phyloP scores from a whole-genome alignment of 306 rosid species.

The Begonia fuchsioides region DNA sequence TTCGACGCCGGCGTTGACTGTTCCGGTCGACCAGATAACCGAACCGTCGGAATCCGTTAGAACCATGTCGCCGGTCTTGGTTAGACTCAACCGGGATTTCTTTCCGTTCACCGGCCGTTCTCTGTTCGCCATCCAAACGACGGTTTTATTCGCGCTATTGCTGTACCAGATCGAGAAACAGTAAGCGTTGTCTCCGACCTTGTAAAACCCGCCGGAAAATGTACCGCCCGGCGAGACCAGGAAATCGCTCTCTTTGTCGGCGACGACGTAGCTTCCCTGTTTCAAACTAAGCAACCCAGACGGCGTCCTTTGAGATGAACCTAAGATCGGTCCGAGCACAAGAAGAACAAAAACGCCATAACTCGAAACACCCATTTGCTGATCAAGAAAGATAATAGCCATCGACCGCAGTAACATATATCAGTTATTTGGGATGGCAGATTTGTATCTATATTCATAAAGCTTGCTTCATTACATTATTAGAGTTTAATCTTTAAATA shows the following conservation, averaged over 20 bases:
- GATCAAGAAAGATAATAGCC: too few species aligned
- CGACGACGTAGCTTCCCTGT: slow-evolving; percentile 7
- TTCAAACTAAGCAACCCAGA: slow-evolving; percentile 4
- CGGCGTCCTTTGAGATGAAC: background rate
- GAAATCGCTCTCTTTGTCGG: slow-evolving; percentile 4
- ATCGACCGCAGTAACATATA: too few species aligned
- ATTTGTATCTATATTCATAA: too few species aligned
- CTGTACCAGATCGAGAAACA: slow-evolving; percentile 8
- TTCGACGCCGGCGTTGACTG: background rate
- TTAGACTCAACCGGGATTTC: slow-evolving; percentile 3
- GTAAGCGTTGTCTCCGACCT: slow-evolving; percentile 5
- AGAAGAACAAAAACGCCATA: slow-evolving; percentile 3
- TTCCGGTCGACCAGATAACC: slow-evolving; percentile 14
- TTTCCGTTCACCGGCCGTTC: slow-evolving; percentile 5
- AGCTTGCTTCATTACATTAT: too few species aligned
- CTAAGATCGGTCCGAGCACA: background rate
- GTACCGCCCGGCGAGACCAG: background rate
- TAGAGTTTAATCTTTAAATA: too few species aligned
- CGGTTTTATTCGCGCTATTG: background rate
- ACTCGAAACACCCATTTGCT: too few species aligned
- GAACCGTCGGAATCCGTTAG: slow-evolving; percentile 8
- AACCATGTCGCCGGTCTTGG: background rate
- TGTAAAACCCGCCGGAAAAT: slow-evolving; percentile 6
- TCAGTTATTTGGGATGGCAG: too few species aligned
- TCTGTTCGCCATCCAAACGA: slow-evolving; percentile 10